Evolutionary conservation across 805 yeast species (phyloP).

Genomic region (Candida insectalens): DNA sequence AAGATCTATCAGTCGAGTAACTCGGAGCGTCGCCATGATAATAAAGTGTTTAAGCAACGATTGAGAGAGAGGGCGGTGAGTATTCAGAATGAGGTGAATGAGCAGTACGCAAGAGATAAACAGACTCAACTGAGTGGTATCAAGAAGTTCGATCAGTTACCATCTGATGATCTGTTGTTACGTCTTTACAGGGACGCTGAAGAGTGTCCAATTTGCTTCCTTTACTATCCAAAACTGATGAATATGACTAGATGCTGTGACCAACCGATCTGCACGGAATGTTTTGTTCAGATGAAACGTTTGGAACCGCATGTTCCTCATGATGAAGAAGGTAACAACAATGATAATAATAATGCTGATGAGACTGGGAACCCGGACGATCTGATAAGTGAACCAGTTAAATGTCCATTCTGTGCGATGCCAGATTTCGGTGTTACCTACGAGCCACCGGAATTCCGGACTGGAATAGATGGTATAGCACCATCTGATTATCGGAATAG

Average conservation of each 20-base stretch:
- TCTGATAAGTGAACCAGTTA: constrained; percentile 77
- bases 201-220: constrained; percentile 94
- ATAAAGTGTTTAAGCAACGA: constrained; percentile 30
- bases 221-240: constrained; percentile 69
- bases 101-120: constrained; percentile 23
- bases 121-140: constrained; percentile 16
- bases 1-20: constrained; percentile 41
- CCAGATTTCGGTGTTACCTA: constrained; percentile 79
- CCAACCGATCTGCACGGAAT: constrained; percentile 92
- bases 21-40: constrained; percentile 38
- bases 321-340: constrained; percentile 32
- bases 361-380: constrained; percentile 39
- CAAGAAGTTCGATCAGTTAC: constrained; percentile 21
- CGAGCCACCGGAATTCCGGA: constrained; percentile 48
- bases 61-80: constrained; percentile 29
- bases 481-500: constrained; percentile 32
- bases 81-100: constrained; percentile 28
- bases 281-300: constrained; percentile 92
- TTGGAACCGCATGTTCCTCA: constrained; percentile 92
- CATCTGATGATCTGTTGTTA: constrained; percentile 39
- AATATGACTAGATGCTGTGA: constrained; percentile 82
- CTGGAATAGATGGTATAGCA: constrained; percentile 47
- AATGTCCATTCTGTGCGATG: constrained; percentile 91
- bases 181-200: constrained; percentile 55
- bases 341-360: constrained; percentile 12